A percentile compares a stretch with the other conserved stretches of the same genome.
Evolutionary conservation across 768 basidiomycete genomes (phyloP).

Genomic region (Pleurotus giganteus): DNA sequence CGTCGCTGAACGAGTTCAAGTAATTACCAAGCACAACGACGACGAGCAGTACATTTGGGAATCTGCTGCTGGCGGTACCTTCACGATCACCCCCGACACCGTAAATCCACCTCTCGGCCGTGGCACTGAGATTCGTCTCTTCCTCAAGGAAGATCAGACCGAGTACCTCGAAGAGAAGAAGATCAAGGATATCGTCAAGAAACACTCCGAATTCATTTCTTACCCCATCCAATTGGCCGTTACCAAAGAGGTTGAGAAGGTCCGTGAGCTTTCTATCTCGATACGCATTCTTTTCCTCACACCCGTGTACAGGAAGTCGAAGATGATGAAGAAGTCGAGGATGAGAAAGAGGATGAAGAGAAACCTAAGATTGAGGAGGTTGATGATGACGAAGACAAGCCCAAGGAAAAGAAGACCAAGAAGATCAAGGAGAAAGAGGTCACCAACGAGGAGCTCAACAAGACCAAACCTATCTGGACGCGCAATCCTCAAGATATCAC

Average conservation of each 20-base stretch:
- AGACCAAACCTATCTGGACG: constrained; percentile 99
- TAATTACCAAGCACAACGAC: constrained; percentile 99
- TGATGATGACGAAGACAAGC: constrained; percentile 80
- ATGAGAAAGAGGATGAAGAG: constrained; percentile 66
- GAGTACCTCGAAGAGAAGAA: constrained; percentile 99
- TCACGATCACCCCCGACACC: constrained; percentile 95
- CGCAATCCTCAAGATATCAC: constrained; percentile 96
- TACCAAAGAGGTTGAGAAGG: constrained; percentile 99
- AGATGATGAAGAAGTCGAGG: constrained; percentile 77
- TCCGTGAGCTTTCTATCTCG: constrained; percentile 30
- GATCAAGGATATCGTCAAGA: constrained; percentile 99
- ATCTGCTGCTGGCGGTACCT: constrained; percentile 99
- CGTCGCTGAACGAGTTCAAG: constrained; percentile 97
- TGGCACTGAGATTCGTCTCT: constrained; percentile 89
- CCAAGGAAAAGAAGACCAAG: constrained; percentile 92
- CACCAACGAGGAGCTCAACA: constrained; percentile 98
- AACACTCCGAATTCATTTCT: constrained; percentile 99
- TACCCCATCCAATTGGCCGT: constrained; percentile 99
- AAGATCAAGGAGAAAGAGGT: constrained; percentile 87
- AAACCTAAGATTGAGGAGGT: constrained; percentile 82
- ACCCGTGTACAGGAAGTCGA: constrained; percentile 68
- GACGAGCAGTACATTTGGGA: constrained; percentile 99
- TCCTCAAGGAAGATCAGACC: constrained; percentile 97
- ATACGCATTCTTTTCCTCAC: neutral
- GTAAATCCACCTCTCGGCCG: constrained; percentile 89